Evolutionary conservation across 139 green algal genomes (phyloP).

Genomic region (Microglena sp.): DNA sequence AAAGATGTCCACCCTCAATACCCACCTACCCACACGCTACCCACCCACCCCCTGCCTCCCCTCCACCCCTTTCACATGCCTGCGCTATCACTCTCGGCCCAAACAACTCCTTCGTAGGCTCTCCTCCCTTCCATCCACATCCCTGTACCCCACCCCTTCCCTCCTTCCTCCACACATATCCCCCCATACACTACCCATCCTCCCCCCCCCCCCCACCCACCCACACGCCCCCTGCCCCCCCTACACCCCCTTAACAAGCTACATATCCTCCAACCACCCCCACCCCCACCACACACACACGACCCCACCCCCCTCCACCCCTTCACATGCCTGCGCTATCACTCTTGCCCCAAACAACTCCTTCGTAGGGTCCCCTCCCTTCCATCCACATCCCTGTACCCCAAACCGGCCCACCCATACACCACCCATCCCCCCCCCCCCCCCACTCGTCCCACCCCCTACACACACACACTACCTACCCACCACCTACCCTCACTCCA

Average conservation of each 20-base stretch:
- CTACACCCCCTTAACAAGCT: too few relatives aligned
- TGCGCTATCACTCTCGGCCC: constrained; percentile 50
- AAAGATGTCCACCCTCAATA: too few relatives aligned
- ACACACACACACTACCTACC: background rate
- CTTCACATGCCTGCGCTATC: constrained; percentile 30
- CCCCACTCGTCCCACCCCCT: background rate
- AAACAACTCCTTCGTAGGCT: constrained; percentile 60
- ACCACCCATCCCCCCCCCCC: background rate
- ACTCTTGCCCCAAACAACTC: constrained; percentile 60
- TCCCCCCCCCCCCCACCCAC: too few relatives aligned
- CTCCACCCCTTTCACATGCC: constrained; percentile 4
- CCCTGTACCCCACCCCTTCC: too few relatives aligned
- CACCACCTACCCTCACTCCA: background rate
- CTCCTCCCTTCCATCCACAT: too few relatives aligned
- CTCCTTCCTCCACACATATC: too few relatives aligned
- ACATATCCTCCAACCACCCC: too few relatives aligned
- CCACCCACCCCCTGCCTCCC: background rate
- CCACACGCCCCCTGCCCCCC: too few relatives aligned
- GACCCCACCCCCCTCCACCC: background rate
- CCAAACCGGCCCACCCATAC: too few relatives aligned
- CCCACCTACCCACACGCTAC: background rate
- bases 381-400: too few relatives aligned
- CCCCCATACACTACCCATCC: background rate
- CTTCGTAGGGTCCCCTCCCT: constrained; percentile 59
- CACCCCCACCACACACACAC: too few relatives aligned